A percentile compares a stretch with the other conserved stretches of the same genome.
phyloP scores from a whole-genome alignment of 2,329 filamentous ascomycete species.

The Paraphoma chrysanthemicola region DNA sequence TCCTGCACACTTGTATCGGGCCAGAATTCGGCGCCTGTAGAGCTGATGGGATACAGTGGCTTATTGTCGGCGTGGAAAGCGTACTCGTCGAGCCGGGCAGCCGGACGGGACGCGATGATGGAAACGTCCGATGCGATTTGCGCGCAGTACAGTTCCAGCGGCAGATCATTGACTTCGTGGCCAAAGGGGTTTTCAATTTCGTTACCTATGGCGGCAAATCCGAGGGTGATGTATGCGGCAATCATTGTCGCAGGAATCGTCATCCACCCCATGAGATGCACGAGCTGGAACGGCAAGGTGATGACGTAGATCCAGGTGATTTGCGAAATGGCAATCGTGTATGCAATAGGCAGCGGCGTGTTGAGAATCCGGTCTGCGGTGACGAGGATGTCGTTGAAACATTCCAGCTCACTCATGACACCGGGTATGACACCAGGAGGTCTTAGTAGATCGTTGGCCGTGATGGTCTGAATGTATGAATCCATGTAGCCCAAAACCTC shows the following conservation, averaged over 20 bases:
- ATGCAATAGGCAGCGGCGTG: too few species aligned
- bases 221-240: slow-evolving; percentile 81
- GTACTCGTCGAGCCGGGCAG: slow-evolving; percentile 60
- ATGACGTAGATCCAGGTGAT: too few species aligned
- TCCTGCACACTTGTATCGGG: slow-evolving; percentile 33
- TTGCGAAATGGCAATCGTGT: too few species aligned
- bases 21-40: slow-evolving; percentile 40
- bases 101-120: slow-evolving; percentile 66
- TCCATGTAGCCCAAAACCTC: too few species aligned
- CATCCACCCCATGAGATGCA: slow-evolving; percentile 67
- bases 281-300: slow-evolving; percentile 78
- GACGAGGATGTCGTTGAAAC: too few species aligned
- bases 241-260: slow-evolving; percentile 74
- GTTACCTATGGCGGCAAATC: slow-evolving; percentile 73
- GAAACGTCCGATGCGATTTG: slow-evolving; percentile 75
- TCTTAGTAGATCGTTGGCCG: too few species aligned
- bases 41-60: slow-evolving; percentile 60
- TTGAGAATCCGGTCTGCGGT: too few species aligned
- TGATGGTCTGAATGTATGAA: too few species aligned
- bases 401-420: too few species aligned
- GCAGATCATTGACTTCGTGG: slow-evolving; percentile 74
- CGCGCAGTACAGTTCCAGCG: slow-evolving; percentile 70
- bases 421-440: too few species aligned
- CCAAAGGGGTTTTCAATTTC: slow-evolving; percentile 86
- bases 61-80: slow-evolving; percentile 54